phyloP scores from a whole-genome alignment of 164 flowering plant species.

The Hamamelis virginiana region DNA sequence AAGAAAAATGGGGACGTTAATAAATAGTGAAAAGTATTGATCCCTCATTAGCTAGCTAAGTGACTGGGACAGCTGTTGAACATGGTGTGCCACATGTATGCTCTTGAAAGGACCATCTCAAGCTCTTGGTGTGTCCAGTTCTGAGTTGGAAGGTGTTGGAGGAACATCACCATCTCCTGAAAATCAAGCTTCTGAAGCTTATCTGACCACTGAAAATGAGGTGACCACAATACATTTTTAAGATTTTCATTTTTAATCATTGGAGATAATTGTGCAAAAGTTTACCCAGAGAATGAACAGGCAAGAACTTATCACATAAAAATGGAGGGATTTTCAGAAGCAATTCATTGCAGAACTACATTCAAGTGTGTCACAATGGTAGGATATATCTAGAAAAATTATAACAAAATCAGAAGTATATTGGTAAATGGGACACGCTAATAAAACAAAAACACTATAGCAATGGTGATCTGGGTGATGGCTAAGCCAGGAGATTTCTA shows the following conservation, averaged over 20 bases:
- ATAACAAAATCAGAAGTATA: too few species aligned
- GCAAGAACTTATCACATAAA: neutral
- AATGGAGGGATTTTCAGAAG: neutral
- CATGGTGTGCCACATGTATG: conserved; percentile 97
- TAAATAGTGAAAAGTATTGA: neutral
- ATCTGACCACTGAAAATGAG: conserved; percentile 80
- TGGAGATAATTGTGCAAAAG: neutral
- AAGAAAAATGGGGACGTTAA: neutral
- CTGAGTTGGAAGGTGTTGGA: conserved; percentile 90
- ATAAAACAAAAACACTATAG: too few species aligned
- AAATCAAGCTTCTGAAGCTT: conserved; percentile 89
- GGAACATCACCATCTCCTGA: conserved; percentile 98
- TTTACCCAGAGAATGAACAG: neutral
- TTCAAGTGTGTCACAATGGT: neutral
- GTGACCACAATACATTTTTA: neutral
- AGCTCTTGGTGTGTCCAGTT: conserved; percentile 85
- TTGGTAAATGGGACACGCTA: too few species aligned
- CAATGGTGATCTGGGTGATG: neutral
- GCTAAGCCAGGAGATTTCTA: neutral
- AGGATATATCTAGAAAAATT: too few species aligned
- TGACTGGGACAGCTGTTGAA: conserved; percentile 92
- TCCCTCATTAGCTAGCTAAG: conserved; percentile 46
- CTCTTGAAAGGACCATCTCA: conserved; percentile 95
- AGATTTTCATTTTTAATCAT: neutral
- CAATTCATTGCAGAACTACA: neutral